Base-by-base conservation (phyloP, 2,329 filamentous ascomycete species). In the Monilinia laxa region DNA sequence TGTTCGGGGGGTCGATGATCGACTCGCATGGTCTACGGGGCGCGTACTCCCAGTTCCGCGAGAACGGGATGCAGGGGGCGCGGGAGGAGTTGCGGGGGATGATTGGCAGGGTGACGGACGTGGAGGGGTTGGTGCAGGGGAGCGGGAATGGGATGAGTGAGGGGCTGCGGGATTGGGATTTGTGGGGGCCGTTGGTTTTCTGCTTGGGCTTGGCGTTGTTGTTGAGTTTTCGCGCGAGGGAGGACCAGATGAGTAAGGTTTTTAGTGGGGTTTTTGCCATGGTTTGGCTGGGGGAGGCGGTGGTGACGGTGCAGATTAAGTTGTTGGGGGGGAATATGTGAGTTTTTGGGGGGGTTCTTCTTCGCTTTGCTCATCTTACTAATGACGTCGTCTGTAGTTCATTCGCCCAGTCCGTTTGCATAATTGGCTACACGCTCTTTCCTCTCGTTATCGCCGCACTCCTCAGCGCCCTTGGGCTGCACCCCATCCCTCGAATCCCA, bases 271-370 rank as follows among this genome's bases (percentile, higher is more conserved):
- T 99, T 56, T 99, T 99, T 80, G 92, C 93, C 58, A 91, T 96
- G 80, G 90, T 99, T 64, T 99, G 95, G 95, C 88, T 99, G 67
- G 95, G 93, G 38, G 93, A 98, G 81, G 93, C 93, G 1, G 90
- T 97, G 4, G 95, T 99, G 68, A 99, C 95, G n/a, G 80, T 96
- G 76, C 95, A 99, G 84, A 98, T 99, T 78, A 97, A 96, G 81
- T 82, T 99, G 73, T 80, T 99, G 68, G 95, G 95, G 68, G 95
- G 95, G 56, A 97, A 95, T 81, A 97, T 99, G 94, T 98, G 82
- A 80, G 93, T 86, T 59, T 42, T n/a, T n/a, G 2, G 31, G 7
- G 31, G 31, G 31, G 31, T 5, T 35, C 31, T 6, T 1, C 31
- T 35, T 35, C 31, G 31, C 31, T 6, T 9, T 6, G 5, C 4